Evolutionary conservation across 1,139 yeast genomes (phyloP).

Genomic region (Debaryomycetaceae sp.): DNA sequence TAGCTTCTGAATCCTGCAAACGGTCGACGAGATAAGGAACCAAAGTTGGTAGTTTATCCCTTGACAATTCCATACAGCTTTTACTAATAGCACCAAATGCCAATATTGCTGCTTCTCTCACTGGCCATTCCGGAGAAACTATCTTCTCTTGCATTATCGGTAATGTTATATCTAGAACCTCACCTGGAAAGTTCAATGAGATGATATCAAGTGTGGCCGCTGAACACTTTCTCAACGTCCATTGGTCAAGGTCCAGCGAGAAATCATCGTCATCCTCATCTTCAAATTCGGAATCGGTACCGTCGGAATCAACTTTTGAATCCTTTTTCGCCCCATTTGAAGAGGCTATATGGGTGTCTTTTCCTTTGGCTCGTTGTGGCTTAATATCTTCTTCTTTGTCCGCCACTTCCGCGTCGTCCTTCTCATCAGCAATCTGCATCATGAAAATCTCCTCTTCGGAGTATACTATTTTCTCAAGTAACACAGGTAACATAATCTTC

Average conservation of each 20-base stretch:
- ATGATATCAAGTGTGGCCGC: slow-evolving; percentile 89
- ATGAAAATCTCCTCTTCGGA: slow-evolving; percentile 75
- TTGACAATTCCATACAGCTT: slow-evolving; percentile 73
- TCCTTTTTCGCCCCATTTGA: slow-evolving; percentile 9
- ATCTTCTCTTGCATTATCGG: slow-evolving; percentile 76
- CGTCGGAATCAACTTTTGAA: slow-evolving; percentile 27
- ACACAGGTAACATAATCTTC: slow-evolving; percentile 63
- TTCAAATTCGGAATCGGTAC: slow-evolving; percentile 44
- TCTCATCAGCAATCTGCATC: slow-evolving; percentile 68
- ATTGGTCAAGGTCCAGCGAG: slow-evolving; percentile 61
- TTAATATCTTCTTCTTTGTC: slow-evolving; percentile 86
- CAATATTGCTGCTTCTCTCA: slow-evolving; percentile 87
- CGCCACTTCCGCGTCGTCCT: slow-evolving; percentile 61
- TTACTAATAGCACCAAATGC: slow-evolving; percentile 95
- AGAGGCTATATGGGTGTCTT: slow-evolving; percentile 55
- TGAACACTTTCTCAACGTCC: slow-evolving; percentile 91
- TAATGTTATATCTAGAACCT: slow-evolving; percentile 62
- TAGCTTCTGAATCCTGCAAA: slow-evolving; percentile 69
- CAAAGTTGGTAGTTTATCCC: slow-evolving; percentile 71
- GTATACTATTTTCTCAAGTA: slow-evolving; percentile 82
- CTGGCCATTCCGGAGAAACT: slow-evolving; percentile 73
- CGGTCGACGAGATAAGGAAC: slow-evolving; percentile 85
- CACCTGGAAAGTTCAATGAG: slow-evolving; percentile 64
- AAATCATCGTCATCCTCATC: slow-evolving; percentile 67
- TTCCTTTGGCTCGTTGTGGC: slow-evolving; percentile 70